Conservation (phyloP, 2,329 filamentous ascomycete species). For the Thielaviopsis populi region DNA sequence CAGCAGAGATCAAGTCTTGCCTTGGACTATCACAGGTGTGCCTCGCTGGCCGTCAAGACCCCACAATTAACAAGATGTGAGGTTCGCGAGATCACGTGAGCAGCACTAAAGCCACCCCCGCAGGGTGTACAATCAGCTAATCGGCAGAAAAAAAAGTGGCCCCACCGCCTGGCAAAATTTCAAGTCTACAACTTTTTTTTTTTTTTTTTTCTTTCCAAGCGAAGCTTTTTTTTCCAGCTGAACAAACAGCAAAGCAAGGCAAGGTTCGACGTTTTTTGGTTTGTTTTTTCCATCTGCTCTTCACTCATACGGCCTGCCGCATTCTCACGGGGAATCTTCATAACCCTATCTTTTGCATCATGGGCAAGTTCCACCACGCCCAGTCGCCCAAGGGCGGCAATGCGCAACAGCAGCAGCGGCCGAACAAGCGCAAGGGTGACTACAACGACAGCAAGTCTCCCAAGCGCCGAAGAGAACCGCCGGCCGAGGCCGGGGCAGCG, state of each 20-base stretch:
- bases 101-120: not conserved
- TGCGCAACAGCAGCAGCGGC: slow-evolving; percentile 5
- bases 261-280: not conserved
- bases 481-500: not conserved
- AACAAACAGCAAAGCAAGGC: not conserved
- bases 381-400: slow-evolving; percentile 19
- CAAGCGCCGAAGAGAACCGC: slow-evolving; percentile 10
- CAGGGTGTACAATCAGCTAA: slow-evolving; percentile 14
- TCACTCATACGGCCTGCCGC: not conserved
- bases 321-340: too few relatives aligned
- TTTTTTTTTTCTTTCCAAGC: not conserved
- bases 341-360: not conserved
- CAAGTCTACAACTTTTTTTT: slow-evolving; percentile 6
- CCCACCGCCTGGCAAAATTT: slow-evolving; percentile 17
- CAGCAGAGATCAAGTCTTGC: not conserved
- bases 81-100: slow-evolving; percentile 9
- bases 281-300: not conserved
- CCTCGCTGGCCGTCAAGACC: not conserved
- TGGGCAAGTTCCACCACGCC: slow-evolving; percentile 16
- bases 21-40: too few relatives aligned
- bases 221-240: slow-evolving; percentile 6
- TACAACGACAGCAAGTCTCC: slow-evolving; percentile 14
- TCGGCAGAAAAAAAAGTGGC: slow-evolving; percentile 6
- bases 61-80: not conserved
- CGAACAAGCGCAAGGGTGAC: slow-evolving; percentile 16